Evolutionary conservation across 23 red algal species (phyloP).

Genomic region (Cyanidium caldarium): DNA sequence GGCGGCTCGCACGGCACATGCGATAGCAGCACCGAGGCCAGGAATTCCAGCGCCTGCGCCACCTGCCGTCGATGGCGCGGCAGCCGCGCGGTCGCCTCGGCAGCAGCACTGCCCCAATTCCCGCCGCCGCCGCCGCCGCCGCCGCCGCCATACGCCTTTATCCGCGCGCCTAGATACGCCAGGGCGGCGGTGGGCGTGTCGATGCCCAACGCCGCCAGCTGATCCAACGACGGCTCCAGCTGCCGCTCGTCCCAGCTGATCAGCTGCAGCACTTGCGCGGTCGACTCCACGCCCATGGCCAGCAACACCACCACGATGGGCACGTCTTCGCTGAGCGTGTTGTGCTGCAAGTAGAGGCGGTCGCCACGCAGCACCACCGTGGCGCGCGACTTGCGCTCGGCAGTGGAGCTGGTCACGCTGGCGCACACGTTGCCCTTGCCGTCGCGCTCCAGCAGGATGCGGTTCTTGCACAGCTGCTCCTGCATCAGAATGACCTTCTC

Average conservation of each 20-base stretch:
- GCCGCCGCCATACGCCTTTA: constrained; percentile 12
- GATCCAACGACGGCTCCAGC: constrained; percentile 46
- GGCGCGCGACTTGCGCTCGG: constrained; percentile 71
- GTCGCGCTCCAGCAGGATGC: constrained; percentile 87
- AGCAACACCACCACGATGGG: constrained; percentile 61
- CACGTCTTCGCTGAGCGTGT: constrained; percentile 71
- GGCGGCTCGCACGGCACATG: constrained; percentile 55
- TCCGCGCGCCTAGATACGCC: constrained; percentile 30
- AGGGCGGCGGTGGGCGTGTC: constrained; percentile 31
- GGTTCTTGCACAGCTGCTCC: constrained; percentile 96
- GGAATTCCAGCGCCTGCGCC: constrained; percentile 47
- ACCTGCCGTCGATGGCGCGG: not conserved
- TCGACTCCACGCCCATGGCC: constrained; percentile 72
- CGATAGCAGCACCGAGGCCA: constrained; percentile 37
- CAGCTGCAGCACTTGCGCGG: constrained; percentile 69
- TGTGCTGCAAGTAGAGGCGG: constrained; percentile 81
- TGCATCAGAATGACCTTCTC: constrained; percentile 98
- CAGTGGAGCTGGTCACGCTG: constrained; percentile 58
- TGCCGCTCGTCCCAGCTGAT: constrained; percentile 33
- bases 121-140: constrained; percentile 10
- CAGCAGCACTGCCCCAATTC: not conserved
- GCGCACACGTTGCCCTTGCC: constrained; percentile 58
- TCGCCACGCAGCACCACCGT: constrained; percentile 35
- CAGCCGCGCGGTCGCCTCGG: not conserved
- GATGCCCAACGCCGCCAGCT: constrained; percentile 40